These are phyloP conservation scores for Anthoceros angustus DNA, from an alignment of 225 moss, liverwort and hornwort species.

Conservation along the genomic window DNA sequence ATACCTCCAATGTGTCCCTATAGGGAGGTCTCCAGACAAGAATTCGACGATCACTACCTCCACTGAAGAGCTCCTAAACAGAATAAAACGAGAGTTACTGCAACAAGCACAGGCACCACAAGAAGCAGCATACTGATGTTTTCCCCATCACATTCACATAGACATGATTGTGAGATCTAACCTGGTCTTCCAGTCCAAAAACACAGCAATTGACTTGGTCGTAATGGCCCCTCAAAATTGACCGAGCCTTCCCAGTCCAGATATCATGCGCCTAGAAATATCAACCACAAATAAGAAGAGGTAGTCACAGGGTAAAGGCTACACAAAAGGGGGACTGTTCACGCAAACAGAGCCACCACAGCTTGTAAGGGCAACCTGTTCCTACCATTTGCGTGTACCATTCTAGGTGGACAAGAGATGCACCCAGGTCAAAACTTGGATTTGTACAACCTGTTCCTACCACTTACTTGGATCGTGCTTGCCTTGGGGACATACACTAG, in stretches of 20 bases:
- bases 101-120: no score
- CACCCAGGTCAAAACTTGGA: neutral
- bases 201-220: slow-evolving; percentile 84
- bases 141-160: neutral
- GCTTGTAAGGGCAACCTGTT: neutral
- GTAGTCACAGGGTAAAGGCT: neutral
- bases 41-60: slow-evolving; percentile 90
- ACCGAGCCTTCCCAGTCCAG: slow-evolving; percentile 69
- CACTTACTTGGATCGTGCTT: slow-evolving; percentile 49
- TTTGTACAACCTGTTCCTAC: no score
- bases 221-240: slow-evolving; percentile 64
- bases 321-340: no score
- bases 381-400: neutral
- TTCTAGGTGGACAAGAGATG: neutral
- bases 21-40: slow-evolving; percentile 70
- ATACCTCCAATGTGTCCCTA: neutral
- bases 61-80: slow-evolving; percentile 68
- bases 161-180: slow-evolving; percentile 5
- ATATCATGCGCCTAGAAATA: slow-evolving; percentile 53
- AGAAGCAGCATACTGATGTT: neutral
- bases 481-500: slow-evolving; percentile 60
- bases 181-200: slow-evolving; percentile 68
- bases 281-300: neutral
- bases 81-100: neutral
- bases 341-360: no score